Conservation (phyloP, 1,139 yeast species). For the Candida glucosophila region DNA sequence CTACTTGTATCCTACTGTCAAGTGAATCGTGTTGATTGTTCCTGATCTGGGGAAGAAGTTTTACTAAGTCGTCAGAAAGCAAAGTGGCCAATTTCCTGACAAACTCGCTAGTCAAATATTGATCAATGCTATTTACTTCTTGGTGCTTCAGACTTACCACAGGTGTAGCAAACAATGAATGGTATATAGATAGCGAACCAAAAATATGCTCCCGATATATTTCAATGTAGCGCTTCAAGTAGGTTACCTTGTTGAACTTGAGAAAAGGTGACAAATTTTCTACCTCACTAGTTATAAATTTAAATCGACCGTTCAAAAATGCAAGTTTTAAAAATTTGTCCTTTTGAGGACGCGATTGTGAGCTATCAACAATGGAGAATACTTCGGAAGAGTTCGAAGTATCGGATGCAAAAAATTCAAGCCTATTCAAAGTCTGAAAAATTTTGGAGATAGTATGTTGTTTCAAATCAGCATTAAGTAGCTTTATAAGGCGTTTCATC, state of each 20-base stretch:
- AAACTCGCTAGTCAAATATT: constrained; percentile 27
- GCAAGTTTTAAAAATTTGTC: constrained; percentile 33
- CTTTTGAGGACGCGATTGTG: constrained; percentile 6
- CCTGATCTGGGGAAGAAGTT: constrained; percentile 12
- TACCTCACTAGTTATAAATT: constrained; percentile 53
- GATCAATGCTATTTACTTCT: constrained; percentile 9
- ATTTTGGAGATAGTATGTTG: constrained; percentile 73
- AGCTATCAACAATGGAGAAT: constrained; percentile 6
- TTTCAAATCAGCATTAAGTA: constrained; percentile 68
- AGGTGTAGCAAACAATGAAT: constrained; percentile 45
- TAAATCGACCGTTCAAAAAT: constrained; percentile 48
- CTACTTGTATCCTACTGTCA: no score
- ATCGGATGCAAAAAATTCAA: constrained; percentile 24
- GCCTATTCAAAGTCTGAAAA: constrained; percentile 63
- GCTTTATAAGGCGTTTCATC: constrained; percentile 58
- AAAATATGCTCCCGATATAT: constrained; percentile 76
- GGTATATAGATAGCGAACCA: constrained; percentile 59
- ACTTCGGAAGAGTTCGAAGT: no score
- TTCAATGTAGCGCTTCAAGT: constrained; percentile 72
- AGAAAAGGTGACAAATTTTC: constrained; percentile 48
- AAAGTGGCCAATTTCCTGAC: constrained; percentile 22
- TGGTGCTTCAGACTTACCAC: constrained; percentile 5
- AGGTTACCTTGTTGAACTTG: constrained; percentile 47
- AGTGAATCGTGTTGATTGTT: not conserved
- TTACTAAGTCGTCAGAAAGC: constrained; percentile 18